A percentile compares a stretch with the other conserved stretches of the same genome.
These are phyloP conservation scores for Xylariaceae sp. DNA, from an alignment of 2,329 filamentous ascomycete species.

Conservation along the genomic window DNA sequence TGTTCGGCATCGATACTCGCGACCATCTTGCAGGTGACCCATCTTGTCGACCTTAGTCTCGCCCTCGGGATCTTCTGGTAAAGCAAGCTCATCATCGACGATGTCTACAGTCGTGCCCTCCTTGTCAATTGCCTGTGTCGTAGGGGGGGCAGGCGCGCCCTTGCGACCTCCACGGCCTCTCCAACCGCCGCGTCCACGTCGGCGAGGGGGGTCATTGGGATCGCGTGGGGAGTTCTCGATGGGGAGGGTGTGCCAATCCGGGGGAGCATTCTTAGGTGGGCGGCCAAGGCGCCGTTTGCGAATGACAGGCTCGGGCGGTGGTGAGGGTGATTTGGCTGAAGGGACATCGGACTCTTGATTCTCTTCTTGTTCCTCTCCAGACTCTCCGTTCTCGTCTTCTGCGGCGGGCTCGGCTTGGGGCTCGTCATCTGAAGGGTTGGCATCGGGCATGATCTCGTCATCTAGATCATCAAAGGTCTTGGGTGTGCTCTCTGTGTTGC, in stretches of 20 bases:
- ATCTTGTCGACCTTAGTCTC: conserved; percentile 91
- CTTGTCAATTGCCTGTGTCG: conserved; percentile 85
- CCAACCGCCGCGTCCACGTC: conserved; percentile 69
- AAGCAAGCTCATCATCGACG: conserved; percentile 82
- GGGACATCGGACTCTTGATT: conserved; percentile 34
- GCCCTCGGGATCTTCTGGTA: conserved; percentile 83
- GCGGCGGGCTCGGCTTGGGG: conserved; percentile 16
- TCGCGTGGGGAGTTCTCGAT: conserved; percentile 53
- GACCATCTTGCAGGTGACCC: conserved; percentile 74
- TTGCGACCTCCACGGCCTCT: conserved; percentile 60
- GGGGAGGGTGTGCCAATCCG: conserved; percentile 67
- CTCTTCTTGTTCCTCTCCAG: conserved; percentile 38
- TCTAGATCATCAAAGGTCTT: conserved; percentile 46
- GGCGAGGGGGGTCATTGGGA: conserved; percentile 54
- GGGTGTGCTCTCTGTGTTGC: conserved; percentile 44
- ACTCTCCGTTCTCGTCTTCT: conserved; percentile 27
- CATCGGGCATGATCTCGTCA: conserved; percentile 50
- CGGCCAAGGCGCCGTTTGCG: conserved; percentile 77
- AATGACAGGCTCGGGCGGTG: conserved; percentile 59
- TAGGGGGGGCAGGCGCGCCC: conserved; percentile 68
- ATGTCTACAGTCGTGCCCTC: conserved; percentile 91
- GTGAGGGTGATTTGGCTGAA: conserved; percentile 49
- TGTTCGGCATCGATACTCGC: conserved; percentile 92
- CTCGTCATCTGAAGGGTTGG: conserved; percentile 33
- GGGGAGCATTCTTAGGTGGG: conserved; percentile 78